Percentiles rank a stretch among this genome's conserved stretches.
phyloP scores from a whole-genome alignment of 768 basidiomycete species.

The Tulasnella sp. region DNA sequence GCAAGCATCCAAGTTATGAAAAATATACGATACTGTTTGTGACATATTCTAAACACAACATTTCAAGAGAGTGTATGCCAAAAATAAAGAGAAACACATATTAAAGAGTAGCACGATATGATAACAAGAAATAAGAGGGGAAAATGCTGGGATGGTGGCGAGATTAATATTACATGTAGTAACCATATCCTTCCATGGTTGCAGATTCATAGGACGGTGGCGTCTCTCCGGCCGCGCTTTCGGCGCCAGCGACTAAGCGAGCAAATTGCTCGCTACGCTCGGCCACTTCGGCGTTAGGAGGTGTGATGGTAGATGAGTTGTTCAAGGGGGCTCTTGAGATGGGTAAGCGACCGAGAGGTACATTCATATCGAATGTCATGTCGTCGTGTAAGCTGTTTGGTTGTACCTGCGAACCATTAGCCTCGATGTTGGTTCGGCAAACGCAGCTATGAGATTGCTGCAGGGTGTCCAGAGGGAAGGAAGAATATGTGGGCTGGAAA shows the following conservation, averaged over 20 bases:
- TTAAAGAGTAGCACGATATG: background rate
- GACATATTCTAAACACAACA: background rate
- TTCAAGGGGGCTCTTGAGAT: conserved; percentile 27
- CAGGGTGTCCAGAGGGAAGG: conserved; percentile 6
- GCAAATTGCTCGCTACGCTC: conserved; percentile 50
- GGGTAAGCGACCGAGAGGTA: conserved; percentile 4
- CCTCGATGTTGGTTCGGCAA: background rate
- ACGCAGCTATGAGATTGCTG: conserved; percentile 1
- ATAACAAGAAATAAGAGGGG: too few relatives aligned
- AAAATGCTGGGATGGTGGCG: background rate
- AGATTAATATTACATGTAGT: background rate
- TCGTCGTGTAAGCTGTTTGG: too few relatives aligned
- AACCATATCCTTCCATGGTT: background rate
- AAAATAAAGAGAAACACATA: background rate
- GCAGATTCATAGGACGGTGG: conserved; percentile 60
- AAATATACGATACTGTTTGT: background rate
- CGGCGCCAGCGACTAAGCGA: conserved; percentile 70
- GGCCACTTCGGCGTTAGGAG: conserved; percentile 12
- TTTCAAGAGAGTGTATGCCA: background rate
- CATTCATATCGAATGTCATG: background rate
- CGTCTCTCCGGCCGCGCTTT: conserved; percentile 68
- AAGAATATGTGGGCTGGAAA: conserved; percentile 9
- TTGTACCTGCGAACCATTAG: too few relatives aligned
- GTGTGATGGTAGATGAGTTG: conserved; percentile 4
- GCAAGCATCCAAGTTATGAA: conserved; percentile 5